phyloP scores from a whole-genome alignment of 2,329 filamentous ascomycete species.

The Pestalotiopsis sp. region DNA sequence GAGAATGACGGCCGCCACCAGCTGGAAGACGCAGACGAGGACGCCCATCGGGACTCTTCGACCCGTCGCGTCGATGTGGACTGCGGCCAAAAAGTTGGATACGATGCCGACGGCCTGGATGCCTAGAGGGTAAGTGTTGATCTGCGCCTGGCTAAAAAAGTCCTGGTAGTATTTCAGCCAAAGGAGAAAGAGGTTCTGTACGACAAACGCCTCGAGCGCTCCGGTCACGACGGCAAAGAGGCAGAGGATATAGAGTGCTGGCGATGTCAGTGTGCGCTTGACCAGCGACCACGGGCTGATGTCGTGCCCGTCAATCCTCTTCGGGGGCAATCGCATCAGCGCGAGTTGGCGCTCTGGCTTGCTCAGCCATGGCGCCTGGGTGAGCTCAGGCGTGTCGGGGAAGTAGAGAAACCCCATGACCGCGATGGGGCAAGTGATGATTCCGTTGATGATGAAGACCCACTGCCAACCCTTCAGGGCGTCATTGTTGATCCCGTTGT shows the following conservation, averaged over 20 bases:
- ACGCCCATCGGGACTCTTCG: constrained; percentile 33
- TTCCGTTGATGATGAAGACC: constrained; percentile 58
- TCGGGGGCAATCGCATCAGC: constrained; percentile 30
- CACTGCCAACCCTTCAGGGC: constrained; percentile 47
- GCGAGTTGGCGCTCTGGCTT: constrained; percentile 36
- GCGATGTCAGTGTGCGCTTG: constrained; percentile 27
- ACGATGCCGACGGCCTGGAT: constrained; percentile 39
- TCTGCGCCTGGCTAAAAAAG: constrained; percentile 26
- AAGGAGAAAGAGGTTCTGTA: constrained; percentile 26
- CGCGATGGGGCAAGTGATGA: constrained; percentile 54
- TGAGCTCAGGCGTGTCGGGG: constrained; percentile 42
- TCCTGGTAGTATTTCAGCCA: constrained; percentile 24
- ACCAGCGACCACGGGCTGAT: constrained; percentile 29
- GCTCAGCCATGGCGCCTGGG: constrained; percentile 37
- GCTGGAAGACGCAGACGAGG: constrained; percentile 32
- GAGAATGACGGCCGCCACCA: constrained; percentile 32
- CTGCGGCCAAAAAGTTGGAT: constrained; percentile 36
- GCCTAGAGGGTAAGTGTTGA: constrained; percentile 37
- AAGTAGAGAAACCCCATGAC: constrained; percentile 49
- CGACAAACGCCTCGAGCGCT: constrained; percentile 33
- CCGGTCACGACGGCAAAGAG: constrained; percentile 37
- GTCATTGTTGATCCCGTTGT: constrained; percentile 39
- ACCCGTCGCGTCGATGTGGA: constrained; percentile 14
- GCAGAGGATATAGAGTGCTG: constrained; percentile 38
- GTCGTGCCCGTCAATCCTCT: constrained; percentile 34